Base-by-base conservation (phyloP, 176 grass and related monocot genomes). In the Eremochloa ophiuroides region DNA sequence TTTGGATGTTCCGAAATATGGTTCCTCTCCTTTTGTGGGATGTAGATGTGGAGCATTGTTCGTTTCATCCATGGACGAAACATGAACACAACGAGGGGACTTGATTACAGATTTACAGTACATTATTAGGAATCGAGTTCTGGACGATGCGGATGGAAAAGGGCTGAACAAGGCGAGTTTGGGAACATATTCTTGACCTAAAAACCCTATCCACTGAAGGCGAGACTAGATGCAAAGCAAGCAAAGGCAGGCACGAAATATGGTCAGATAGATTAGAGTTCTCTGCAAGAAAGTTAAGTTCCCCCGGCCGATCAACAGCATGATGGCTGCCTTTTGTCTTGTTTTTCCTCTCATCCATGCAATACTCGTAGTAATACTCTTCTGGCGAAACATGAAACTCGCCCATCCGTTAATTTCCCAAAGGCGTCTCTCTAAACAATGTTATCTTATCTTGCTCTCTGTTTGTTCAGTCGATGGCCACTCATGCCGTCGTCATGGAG, bases 141-240 rank as follows among this genome's bases (percentile, higher is more conserved):
- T 60, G 56, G 23, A 27, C 56, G 17, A 23, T n/a, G 12, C 12
- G 14, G 8, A 35, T 55, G 53, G 62, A 78, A 67, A 79, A 85
- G 34, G 5, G 63, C 33, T 20, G 56, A 82, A 33, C 76, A 34
- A 62, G 39, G 25, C 48, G 35, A 69, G 33, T 11, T 18, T 11
- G 41, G 11, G 68, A 34, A 34, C 33, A 34, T 34, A 34, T 34
- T 34, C 33, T 34, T 34, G 33, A 34, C 33, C 33, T 34, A 34
- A 34, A 34, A 34, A 81, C 5, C 46, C 44, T 82, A 89, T 85
- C 83, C 39, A 18, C 2, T 30, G 56, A 76, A 29, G 35, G 5
- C 1, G 29, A 76, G 50, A 85, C n/a, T n/a, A n/a, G 87, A 77
- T 82, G 87, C 77, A 84, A 80, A 84, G 87, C 78, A 80, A 84